Conservation (phyloP, 225 moss, liverwort and hornwort genomes). For the Asterella californica region DNA sequence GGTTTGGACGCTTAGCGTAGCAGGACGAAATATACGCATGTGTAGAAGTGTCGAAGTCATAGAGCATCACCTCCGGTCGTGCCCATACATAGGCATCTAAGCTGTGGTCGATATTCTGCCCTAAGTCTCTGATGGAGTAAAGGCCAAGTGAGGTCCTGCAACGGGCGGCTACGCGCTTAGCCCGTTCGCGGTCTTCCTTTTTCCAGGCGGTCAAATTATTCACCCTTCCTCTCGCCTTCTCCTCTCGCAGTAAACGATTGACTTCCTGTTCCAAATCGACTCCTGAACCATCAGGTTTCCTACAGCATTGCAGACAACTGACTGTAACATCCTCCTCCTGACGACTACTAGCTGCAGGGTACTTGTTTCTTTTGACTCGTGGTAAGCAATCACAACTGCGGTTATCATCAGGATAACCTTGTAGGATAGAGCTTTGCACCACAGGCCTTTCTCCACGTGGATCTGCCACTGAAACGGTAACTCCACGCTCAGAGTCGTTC, state of each 20-base stretch:
- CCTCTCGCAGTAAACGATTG: neutral
- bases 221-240: neutral
- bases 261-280: conserved; percentile 8
- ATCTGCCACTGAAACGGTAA: neutral
- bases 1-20: conserved; percentile 18
- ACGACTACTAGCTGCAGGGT: neutral
- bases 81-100: conserved; percentile 11
- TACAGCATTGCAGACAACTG: neutral
- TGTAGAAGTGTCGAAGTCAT: neutral
- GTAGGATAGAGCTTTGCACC: neutral
- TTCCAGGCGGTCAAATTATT: conserved; percentile 1
- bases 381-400: neutral
- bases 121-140: neutral
- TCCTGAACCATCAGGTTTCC: neutral
- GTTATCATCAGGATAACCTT: neutral
- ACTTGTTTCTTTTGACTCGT: neutral
- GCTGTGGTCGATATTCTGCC: neutral
- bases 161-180: neutral
- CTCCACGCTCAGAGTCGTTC: neutral
- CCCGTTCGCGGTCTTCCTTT: conserved; percentile 4
- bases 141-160: conserved; percentile 7
- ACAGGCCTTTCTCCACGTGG: neutral
- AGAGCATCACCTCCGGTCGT: conserved; percentile 15
- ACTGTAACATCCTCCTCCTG: neutral
- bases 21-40: neutral